Conservation (phyloP, 169 alveolate species). For the Ophryocystis elektroscirrha region DNA sequence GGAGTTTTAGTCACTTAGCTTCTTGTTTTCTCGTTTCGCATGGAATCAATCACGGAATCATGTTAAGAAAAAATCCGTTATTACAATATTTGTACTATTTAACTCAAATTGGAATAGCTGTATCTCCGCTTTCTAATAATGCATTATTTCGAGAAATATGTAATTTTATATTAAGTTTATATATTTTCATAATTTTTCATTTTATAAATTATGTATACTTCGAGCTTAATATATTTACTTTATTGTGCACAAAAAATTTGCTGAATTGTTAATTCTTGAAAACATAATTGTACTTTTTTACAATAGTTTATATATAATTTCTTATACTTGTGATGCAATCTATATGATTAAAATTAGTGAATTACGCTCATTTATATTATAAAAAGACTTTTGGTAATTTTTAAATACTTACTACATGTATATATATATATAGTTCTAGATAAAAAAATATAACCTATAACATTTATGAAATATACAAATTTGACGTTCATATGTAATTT, state of each 20-base stretch:
- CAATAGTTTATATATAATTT: not conserved
- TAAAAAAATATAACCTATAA: too few relatives aligned
- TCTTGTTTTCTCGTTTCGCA: constrained; percentile 53
- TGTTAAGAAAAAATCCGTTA: constrained; percentile 40
- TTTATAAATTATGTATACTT: not conserved
- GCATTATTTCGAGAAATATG: constrained; percentile 29
- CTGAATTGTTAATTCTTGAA: not conserved
- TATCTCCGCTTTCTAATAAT: constrained; percentile 71
- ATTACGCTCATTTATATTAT: not conserved
- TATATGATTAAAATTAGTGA: too few relatives aligned
- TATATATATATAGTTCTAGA: not conserved
- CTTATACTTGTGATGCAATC: too few relatives aligned
- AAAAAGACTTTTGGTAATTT: not conserved
- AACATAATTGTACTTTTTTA: too few relatives aligned
- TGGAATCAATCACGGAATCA: constrained; percentile 63
- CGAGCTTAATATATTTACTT: not conserved
- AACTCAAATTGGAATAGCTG: constrained; percentile 63
- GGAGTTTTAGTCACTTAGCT: constrained; percentile 54
- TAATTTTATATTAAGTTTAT: constrained; percentile 14
- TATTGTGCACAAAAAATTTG: not conserved
- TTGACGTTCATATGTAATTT: too few relatives aligned
- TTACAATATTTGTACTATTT: constrained; percentile 57
- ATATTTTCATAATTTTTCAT: not conserved
- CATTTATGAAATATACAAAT: too few relatives aligned
- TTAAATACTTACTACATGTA: not conserved